Evolutionary conservation across 495 filamentous ascomycete genomes (phyloP).

Genomic region (Bacidia rubella): DNA sequence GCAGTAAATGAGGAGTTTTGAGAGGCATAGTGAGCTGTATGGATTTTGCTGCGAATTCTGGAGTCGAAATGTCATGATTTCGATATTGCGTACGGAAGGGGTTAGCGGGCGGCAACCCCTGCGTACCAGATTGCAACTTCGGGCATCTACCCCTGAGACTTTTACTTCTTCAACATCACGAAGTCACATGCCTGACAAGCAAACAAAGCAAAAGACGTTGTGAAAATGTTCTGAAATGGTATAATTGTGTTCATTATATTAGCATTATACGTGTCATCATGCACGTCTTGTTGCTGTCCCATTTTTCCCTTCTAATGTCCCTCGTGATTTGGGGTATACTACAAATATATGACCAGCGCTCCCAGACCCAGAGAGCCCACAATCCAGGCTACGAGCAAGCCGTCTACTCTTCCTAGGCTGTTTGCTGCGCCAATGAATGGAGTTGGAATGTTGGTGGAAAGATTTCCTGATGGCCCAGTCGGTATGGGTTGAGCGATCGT

Average conservation of each 20-base stretch:
- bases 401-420: conserved; percentile 2
- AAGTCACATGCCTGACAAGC: too few species aligned
- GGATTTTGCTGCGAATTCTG: too few species aligned
- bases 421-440: conserved; percentile 6
- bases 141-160: neutral
- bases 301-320: neutral
- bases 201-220: too few species aligned
- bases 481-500: neutral
- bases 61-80: neutral
- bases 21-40: neutral
- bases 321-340: neutral
- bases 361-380: conserved; percentile 9
- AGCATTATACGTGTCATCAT: conserved; percentile 1
- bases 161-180: too few species aligned
- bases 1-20: neutral
- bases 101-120: neutral
- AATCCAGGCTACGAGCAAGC: conserved; percentile 11
- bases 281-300: neutral
- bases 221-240: too few species aligned
- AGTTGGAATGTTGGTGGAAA: neutral
- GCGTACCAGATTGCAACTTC: neutral
- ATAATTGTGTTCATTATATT: neutral
- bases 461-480: neutral
- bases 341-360: conserved; percentile 12
- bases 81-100: neutral